Percentiles rank a stretch among this genome's conserved stretches.
Evolutionary conservation across 2,329 filamentous ascomycete species (phyloP).

Genomic region (Exophiala dermatitidis): DNA sequence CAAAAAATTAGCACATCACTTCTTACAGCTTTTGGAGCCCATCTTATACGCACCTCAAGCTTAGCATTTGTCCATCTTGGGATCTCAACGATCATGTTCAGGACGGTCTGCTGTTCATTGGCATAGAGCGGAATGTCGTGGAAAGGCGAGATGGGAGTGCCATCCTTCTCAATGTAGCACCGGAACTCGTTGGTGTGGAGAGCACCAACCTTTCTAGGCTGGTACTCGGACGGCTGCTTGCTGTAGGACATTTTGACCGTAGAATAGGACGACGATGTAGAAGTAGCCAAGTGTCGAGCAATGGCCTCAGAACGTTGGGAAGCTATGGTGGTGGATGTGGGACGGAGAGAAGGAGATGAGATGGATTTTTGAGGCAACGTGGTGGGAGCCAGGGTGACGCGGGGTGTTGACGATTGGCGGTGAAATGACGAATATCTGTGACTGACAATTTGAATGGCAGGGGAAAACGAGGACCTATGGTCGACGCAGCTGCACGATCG

Average conservation of each 20-base stretch:
- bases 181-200: conserved; percentile 94
- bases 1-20: conserved; percentile 8
- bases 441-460: conserved; percentile 16
- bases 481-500: conserved; percentile 16
- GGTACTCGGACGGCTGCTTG: conserved; percentile 61
- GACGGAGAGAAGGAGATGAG: conserved; percentile 22
- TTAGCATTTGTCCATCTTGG: conserved; percentile 99
- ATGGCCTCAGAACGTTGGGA: conserved; percentile 42
- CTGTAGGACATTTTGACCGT: conserved; percentile 30
- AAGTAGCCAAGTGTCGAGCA: conserved; percentile 43
- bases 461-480: conserved; percentile 6
- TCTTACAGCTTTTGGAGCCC: conserved; percentile 6
- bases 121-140: conserved; percentile 98
- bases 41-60: conserved; percentile 73
- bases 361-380: conserved; percentile 17
- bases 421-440: conserved; percentile 20
- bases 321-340: conserved; percentile 38
- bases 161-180: conserved; percentile 97
- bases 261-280: conserved; percentile 28
- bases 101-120: conserved; percentile 87
- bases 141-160: conserved; percentile 86
- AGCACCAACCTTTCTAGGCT: conserved; percentile 76
- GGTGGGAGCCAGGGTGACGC: conserved; percentile 20
- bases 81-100: conserved; percentile 99
- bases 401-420: conserved; percentile 20